Evolutionary conservation across 768 basidiomycete genomes (phyloP).

Genomic region (Serendipita indica): DNA sequence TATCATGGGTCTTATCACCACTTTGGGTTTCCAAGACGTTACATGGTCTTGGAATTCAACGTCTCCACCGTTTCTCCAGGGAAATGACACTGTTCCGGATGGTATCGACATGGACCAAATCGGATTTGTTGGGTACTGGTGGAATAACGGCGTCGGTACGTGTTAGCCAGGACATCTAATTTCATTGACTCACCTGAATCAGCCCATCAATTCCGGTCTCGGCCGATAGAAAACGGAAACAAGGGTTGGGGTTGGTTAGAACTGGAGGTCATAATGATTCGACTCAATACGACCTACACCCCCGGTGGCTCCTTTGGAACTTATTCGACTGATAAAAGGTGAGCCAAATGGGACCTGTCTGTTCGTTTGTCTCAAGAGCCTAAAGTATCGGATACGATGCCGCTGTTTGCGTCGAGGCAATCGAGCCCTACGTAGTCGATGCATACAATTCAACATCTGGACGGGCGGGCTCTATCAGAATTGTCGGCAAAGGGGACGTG

Average conservation of each 20-base stretch:
- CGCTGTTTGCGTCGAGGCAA: slow-evolving; percentile 27
- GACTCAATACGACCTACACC: slow-evolving; percentile 25
- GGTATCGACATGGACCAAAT: background rate
- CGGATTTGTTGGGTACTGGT: background rate
- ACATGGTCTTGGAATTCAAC: background rate
- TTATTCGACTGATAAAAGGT: slow-evolving; percentile 12
- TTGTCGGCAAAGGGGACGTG: slow-evolving; percentile 22
- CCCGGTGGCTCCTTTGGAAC: slow-evolving; percentile 22
- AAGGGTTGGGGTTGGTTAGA: slow-evolving; percentile 25
- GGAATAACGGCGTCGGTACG: slow-evolving; percentile 1
- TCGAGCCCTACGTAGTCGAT: slow-evolving; percentile 31
- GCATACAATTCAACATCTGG: slow-evolving; percentile 25
- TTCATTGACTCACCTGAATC: background rate
- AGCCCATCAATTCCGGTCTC: background rate
- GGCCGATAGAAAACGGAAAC: background rate
- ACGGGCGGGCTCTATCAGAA: slow-evolving; percentile 21
- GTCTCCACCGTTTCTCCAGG: background rate
- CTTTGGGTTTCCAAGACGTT: background rate
- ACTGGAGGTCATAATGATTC: slow-evolving; percentile 25
- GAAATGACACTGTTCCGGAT: background rate
- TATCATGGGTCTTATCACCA: background rate
- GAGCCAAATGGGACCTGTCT: background rate
- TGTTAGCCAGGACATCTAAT: background rate
- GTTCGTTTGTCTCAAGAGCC: background rate
- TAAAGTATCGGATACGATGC: slow-evolving; percentile 27